Evolutionary conservation across 2,329 filamentous ascomycete genomes (phyloP).

Genomic region (Pseudocercospora macadamiae): DNA sequence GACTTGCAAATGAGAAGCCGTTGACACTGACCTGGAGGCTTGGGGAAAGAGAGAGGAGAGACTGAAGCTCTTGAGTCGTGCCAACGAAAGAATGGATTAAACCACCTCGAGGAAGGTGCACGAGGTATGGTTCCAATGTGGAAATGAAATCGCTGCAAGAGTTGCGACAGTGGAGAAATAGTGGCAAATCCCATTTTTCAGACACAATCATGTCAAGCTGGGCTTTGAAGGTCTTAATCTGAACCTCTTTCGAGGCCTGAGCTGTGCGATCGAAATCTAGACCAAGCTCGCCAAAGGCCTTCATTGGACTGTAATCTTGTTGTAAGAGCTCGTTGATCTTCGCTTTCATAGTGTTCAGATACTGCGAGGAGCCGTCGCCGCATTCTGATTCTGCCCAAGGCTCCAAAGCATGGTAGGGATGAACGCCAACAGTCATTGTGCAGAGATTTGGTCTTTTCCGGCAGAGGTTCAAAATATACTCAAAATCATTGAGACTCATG

Average conservation of each 20-base stretch:
- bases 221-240: constrained; percentile 45
- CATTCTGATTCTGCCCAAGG: constrained; percentile 36
- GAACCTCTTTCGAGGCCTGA: constrained; percentile 47
- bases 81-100: constrained; percentile 49
- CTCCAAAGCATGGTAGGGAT: constrained; percentile 55
- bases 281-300: constrained; percentile 55
- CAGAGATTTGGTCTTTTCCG: constrained; percentile 36
- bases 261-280: constrained; percentile 55
- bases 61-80: constrained; percentile 45
- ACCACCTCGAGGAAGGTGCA: constrained; percentile 41
- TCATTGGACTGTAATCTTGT: constrained; percentile 36
- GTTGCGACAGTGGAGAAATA: constrained; percentile 49
- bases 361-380: constrained; percentile 11
- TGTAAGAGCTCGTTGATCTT: constrained; percentile 29
- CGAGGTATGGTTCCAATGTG: constrained; percentile 46
- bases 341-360: constrained; percentile 33
- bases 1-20: constrained; percentile 50
- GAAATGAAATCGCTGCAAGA: constrained; percentile 49
- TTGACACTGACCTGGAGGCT: constrained; percentile 55
- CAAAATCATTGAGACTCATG: constrained; percentile 48
- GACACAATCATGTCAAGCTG: constrained; percentile 47
- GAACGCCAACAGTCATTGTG: constrained; percentile 53
- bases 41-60: constrained; percentile 36
- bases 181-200: constrained; percentile 41
- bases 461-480: constrained; percentile 33